phyloP scores from a whole-genome alignment of 2,329 filamentous ascomycete genomes.

The Penicillium capsulatum region DNA sequence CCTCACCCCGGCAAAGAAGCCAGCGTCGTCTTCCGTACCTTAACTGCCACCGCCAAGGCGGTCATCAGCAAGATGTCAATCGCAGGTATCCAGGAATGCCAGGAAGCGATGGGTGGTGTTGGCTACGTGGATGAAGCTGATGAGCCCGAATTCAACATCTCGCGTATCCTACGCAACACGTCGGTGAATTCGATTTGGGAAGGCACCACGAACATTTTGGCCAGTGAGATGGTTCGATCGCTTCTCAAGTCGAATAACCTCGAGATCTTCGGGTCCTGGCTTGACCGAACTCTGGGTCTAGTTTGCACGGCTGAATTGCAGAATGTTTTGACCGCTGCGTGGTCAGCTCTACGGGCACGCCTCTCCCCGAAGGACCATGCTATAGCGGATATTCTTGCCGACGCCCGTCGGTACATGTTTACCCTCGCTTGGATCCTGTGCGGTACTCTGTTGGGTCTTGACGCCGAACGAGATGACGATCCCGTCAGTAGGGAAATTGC shows the following conservation, averaged over 20 bases:
- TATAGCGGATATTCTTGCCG: slow-evolving; percentile 22
- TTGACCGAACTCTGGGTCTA: slow-evolving; percentile 35
- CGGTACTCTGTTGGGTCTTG: slow-evolving; percentile 35
- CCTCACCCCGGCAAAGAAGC: slow-evolving; percentile 23
- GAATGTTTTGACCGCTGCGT: slow-evolving; percentile 11
- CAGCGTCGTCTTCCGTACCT: slow-evolving; percentile 24
- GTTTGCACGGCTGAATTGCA: slow-evolving; percentile 10
- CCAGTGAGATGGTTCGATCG: slow-evolving; percentile 47
- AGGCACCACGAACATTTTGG: slow-evolving; percentile 68
- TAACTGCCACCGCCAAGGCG: slow-evolving; percentile 35
- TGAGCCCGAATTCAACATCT: slow-evolving; percentile 62
- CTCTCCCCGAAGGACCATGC: slow-evolving; percentile 12
- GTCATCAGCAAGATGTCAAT: slow-evolving; percentile 34
- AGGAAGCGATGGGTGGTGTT: slow-evolving; percentile 35
- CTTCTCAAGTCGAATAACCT: slow-evolving; percentile 24
- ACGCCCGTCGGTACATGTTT: slow-evolving; percentile 34
- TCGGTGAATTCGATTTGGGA: slow-evolving; percentile 60
- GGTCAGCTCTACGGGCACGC: slow-evolving; percentile 16
- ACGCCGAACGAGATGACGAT: slow-evolving; percentile 36
- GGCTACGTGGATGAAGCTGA: slow-evolving; percentile 40
- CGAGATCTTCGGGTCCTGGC: slow-evolving; percentile 37
- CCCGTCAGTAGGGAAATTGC: slow-evolving; percentile 34
- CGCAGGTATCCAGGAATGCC: slow-evolving; percentile 34
- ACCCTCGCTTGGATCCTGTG: slow-evolving; percentile 36
- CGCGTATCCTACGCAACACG: slow-evolving; percentile 62